Conservation (phyloP, 73 alveolate species). For the Paramecium biaurelia region DNA sequence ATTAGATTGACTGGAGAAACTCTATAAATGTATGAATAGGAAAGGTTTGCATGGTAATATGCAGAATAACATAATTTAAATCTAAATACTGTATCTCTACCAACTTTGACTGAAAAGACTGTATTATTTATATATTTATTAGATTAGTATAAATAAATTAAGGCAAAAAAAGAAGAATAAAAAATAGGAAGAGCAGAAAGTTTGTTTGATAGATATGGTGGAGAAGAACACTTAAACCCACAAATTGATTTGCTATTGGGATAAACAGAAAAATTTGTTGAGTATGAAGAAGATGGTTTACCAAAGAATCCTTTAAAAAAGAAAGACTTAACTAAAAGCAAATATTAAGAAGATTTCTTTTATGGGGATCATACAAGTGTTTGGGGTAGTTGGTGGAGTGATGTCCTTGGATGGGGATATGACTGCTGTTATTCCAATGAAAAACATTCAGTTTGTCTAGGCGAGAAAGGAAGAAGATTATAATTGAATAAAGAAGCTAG, state of each 20-base stretch:
- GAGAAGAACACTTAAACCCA: constrained; percentile 70
- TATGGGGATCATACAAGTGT: constrained; percentile 68
- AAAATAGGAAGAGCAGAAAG: constrained; percentile 68
- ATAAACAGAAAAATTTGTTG: constrained; percentile 7
- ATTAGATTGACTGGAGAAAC: constrained; percentile 73
- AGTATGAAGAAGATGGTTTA: constrained; percentile 13
- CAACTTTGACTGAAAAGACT: constrained; percentile 80
- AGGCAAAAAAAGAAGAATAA: constrained; percentile 64
- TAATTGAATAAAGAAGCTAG: neutral
- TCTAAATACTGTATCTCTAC: constrained; percentile 82
- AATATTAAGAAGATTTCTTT: constrained; percentile 64
- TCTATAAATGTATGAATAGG: constrained; percentile 69
- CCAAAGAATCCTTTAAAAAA: neutral
- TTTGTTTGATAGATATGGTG: constrained; percentile 75
- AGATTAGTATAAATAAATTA: constrained; percentile 60
- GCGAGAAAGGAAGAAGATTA: constrained; percentile 69
- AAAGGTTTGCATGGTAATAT: constrained; percentile 74
- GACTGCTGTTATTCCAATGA: constrained; percentile 72
- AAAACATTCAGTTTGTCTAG: constrained; percentile 65
- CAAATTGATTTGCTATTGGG: neutral
- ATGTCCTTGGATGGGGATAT: constrained; percentile 78
- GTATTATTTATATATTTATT: neutral
- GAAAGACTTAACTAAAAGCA: constrained; percentile 43
- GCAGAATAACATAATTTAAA: constrained; percentile 71
- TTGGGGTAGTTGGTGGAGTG: constrained; percentile 80